Evolutionary conservation across 306 rosid genomes (phyloP), one percentile per base, ranked within the genome.

Genomic region (Corylus avellana): DNA sequence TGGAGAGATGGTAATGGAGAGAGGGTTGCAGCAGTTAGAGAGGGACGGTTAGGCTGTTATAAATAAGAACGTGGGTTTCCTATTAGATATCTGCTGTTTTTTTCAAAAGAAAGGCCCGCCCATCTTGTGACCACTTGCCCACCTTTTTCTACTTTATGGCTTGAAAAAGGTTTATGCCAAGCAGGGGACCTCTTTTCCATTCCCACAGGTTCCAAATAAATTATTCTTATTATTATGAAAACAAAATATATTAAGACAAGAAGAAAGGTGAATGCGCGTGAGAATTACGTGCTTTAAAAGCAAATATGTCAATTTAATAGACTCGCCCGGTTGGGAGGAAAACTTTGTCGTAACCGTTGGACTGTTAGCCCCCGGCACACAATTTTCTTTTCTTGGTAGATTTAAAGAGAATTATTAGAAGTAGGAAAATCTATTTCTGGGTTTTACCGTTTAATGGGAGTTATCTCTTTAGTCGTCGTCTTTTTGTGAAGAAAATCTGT

Each of bases 21-120:
- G 81, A 59, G 66, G 35, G 47, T 51, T 59, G 1, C 48, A 82
- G 79, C 51, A 68, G 84, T 73, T 77, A 71, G 79, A 67, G 76
- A 70, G 86, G 81, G 74, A 80, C 88, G 61, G 97, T 87, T 87
- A 85, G 87, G 86, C 55, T 66, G 91, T 77, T 87, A 18, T 68
- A 80, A 85, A 82, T 85, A 78, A 85, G 85, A 81, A 89, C 92
- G 95, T 91, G 94, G 90, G 90, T 90, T 88, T 88, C 87, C 22
- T 81, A 72, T 57, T 84, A 82, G 73, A 73, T 64, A 50, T 69
- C 12, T 74, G 79, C 73, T 82, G 37, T 54, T 80, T 69, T 67
- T 90, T 94, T 87, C 88, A 87, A 91, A 92, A 84, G 92, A 83
- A 75, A 80, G 53, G 35, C 90, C 90, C 88, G 85, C 91, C 94